Percentiles rank a stretch among this genome's conserved stretches.
phyloP scores from a whole-genome alignment of 163 green algal species.

The Scenedesmus sp. region DNA sequence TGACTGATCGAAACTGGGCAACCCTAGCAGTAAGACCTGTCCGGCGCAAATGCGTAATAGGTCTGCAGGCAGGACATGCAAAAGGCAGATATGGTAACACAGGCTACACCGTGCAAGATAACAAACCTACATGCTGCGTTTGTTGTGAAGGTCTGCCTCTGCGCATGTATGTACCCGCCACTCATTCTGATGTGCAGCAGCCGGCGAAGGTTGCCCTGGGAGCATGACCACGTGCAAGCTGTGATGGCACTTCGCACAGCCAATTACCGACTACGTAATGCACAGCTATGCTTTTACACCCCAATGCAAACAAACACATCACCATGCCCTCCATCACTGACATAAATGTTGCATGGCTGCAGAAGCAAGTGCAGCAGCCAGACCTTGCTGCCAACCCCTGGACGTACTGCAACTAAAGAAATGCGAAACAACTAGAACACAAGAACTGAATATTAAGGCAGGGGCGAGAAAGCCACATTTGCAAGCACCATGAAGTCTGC shows the following conservation, averaged over 20 bases:
- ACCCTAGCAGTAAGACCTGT: conserved; percentile 24
- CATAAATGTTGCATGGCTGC: neutral
- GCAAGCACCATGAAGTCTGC: neutral
- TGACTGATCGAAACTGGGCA: conserved; percentile 41
- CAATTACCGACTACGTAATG: no score
- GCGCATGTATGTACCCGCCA: neutral
- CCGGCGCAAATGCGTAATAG: neutral
- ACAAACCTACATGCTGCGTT: neutral
- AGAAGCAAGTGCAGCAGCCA: neutral
- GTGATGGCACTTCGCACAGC: neutral
- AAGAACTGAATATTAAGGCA: neutral
- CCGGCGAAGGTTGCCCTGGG: neutral
- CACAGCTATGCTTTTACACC: neutral
- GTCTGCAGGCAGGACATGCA: neutral
- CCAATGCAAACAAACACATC: neutral
- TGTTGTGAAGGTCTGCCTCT: neutral
- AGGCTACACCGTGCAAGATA: neutral
- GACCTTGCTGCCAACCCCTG: neutral
- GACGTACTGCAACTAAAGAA: neutral
- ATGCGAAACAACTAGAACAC: neutral
- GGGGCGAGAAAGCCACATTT: neutral
- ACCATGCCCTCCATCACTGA: neutral
- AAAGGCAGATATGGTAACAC: neutral
- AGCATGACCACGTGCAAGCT: neutral
- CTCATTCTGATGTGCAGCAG: neutral